Percentiles rank a stretch among this genome's conserved stretches.
These are phyloP conservation scores for Camellia lanceoleosa DNA, from an alignment of 148 eudicot species.

Conservation along the genomic window DNA sequence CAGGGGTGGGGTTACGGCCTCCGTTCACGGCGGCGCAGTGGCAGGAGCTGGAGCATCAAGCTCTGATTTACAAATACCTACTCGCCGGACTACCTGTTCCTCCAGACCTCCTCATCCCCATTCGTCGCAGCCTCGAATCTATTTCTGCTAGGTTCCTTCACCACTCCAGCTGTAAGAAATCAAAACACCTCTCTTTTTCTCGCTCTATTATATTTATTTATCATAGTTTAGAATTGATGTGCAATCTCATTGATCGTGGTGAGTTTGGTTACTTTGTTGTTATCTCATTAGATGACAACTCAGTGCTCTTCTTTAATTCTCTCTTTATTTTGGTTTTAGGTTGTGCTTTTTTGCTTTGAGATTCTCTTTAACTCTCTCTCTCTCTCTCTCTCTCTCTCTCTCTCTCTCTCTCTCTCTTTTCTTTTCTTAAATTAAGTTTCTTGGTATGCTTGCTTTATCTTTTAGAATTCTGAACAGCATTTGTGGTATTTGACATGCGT, in stretches of 20 bases:
- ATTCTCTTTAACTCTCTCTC: background rate
- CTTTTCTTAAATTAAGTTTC: background rate
- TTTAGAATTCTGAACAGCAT: background rate
- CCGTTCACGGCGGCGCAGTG: slow-evolving; percentile 50
- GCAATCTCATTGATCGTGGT: background rate
- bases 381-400: too few relatives aligned
- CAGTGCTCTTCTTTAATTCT: background rate
- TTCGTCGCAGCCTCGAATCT: slow-evolving; percentile 39
- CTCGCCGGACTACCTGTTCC: slow-evolving; percentile 46
- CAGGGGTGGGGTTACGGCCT: slow-evolving; percentile 25
- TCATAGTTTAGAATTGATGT: background rate
- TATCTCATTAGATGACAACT: background rate
- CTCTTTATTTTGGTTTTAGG: background rate
- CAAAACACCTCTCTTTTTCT: too few relatives aligned
- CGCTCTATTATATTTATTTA: background rate
- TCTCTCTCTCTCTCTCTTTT: background rate
- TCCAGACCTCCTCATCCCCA: slow-evolving; percentile 39
- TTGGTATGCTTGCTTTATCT: background rate
- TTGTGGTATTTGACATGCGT: background rate
- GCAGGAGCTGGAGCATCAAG: slow-evolving; percentile 56
- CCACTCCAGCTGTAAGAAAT: slow-evolving; percentile 30
- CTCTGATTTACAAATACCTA: slow-evolving; percentile 44
- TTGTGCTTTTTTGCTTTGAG: background rate
- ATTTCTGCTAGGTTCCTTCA: slow-evolving; percentile 38
- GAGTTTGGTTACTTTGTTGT: background rate